phyloP scores from a whole-genome alignment of 805 yeast species.

The Saturnispora hagleri region DNA sequence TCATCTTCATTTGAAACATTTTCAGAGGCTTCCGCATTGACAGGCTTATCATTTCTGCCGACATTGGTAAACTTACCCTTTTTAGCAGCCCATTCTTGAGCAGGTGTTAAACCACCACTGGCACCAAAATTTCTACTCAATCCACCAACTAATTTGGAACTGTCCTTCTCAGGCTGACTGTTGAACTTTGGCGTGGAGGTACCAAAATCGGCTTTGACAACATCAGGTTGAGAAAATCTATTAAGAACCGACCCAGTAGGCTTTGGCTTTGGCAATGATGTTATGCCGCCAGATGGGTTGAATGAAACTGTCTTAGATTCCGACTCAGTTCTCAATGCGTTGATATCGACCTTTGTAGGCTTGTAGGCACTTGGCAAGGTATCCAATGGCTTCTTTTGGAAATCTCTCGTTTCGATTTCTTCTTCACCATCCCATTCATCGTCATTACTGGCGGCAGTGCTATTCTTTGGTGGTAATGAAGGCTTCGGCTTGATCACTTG shows the following conservation, averaged over 20 bases:
- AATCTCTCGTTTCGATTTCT: slow-evolving; percentile 47
- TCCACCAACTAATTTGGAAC: slow-evolving; percentile 47
- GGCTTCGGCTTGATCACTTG: slow-evolving; percentile 11
- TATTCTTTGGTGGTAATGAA: slow-evolving; percentile 9
- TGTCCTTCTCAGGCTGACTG: slow-evolving; percentile 27
- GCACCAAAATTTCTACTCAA: slow-evolving; percentile 53
- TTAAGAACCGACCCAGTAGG: slow-evolving; percentile 40
- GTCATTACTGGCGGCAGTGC: slow-evolving; percentile 6
- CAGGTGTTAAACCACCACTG: slow-evolving; percentile 80
- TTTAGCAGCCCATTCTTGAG: slow-evolving; percentile 92
- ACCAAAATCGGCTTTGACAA: slow-evolving; percentile 28
- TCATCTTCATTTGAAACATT: slow-evolving; percentile 20
- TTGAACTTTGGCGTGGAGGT: slow-evolving; percentile 26
- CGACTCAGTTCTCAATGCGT: slow-evolving; percentile 38
- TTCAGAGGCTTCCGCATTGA: slow-evolving; percentile 18
- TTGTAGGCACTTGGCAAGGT: slow-evolving; percentile 53
- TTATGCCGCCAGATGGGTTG: slow-evolving; percentile 39
- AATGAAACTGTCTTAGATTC: slow-evolving; percentile 39
- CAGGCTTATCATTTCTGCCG: slow-evolving; percentile 25
- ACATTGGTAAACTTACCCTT: slow-evolving; percentile 55
- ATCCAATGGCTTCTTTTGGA: slow-evolving; percentile 39
- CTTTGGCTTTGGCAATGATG: slow-evolving; percentile 58
- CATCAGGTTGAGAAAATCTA: slow-evolving; percentile 33
- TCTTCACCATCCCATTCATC: slow-evolving; percentile 72
- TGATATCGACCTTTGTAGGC: slow-evolving; percentile 56